Evolutionary conservation across 2,329 filamentous ascomycete species (phyloP).

Genomic region (Colletotrichum camelliae): DNA sequence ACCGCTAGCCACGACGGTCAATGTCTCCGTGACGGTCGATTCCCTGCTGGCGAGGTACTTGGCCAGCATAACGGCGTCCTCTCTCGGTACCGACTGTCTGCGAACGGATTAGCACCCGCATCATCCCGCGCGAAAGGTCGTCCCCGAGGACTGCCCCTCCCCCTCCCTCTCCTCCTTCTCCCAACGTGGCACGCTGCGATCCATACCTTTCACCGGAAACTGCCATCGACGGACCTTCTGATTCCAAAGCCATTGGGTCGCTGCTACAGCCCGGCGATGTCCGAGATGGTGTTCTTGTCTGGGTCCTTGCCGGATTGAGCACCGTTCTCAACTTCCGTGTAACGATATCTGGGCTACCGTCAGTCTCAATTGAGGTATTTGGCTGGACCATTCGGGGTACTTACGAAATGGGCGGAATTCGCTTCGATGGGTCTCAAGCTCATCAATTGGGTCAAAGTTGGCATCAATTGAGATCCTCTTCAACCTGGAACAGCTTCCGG

Average conservation of each 20-base stretch:
- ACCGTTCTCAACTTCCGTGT: not conserved
- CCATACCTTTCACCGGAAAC: conserved; percentile 23
- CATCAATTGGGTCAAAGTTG: not conserved
- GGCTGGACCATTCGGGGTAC: not conserved
- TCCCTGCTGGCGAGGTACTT: not conserved
- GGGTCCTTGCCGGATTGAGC: not conserved
- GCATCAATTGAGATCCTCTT: not conserved
- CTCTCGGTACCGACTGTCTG: not conserved
- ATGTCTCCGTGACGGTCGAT: not conserved
- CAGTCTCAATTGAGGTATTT: not conserved
- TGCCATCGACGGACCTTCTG: not conserved
- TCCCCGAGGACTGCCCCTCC: not conserved
- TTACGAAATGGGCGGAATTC: not conserved
- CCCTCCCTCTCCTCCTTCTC: not conserved
- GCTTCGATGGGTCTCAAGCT: not conserved
- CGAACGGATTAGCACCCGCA: not conserved
- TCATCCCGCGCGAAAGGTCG: not conserved
- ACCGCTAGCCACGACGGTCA: not conserved
- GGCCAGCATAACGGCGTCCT: not conserved
- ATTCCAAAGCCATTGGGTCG: not conserved
- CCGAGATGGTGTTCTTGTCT: not conserved
- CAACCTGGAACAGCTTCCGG: not conserved
- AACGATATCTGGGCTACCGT: not conserved
- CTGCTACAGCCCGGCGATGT: not conserved
- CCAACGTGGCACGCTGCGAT: conserved; percentile 17